Conservation (phyloP, 106 monocot genomes). For the Apostasia shenzhenica region DNA sequence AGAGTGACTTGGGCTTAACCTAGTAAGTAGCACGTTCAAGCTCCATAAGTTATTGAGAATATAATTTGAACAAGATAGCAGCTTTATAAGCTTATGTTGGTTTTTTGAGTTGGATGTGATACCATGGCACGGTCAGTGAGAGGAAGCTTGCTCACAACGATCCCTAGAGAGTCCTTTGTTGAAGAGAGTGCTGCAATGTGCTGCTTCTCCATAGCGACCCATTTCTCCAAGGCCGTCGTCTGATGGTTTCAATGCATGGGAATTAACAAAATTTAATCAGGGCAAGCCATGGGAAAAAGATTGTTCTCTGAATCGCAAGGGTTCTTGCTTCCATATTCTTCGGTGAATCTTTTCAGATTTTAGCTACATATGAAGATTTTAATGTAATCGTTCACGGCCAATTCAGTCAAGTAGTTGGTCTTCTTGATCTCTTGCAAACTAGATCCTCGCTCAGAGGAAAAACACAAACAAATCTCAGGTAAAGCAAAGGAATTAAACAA, state of each 20-base stretch:
- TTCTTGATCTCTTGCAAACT: too few species aligned
- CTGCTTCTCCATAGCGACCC: conserved; percentile 23
- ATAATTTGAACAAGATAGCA: neutral
- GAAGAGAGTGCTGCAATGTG: conserved; percentile 18
- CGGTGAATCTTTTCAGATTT: too few species aligned
- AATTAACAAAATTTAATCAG: too few species aligned
- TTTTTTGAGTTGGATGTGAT: neutral
- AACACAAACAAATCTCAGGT: too few species aligned
- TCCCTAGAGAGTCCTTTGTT: conserved; percentile 22
- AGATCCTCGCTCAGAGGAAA: too few species aligned
- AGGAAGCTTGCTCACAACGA: conserved; percentile 30
- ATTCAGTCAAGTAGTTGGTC: too few species aligned
- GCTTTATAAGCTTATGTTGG: too few species aligned
- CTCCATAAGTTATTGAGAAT: neutral
- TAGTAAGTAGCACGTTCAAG: conserved; percentile 6
- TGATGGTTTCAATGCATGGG: neutral
- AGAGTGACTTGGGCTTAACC: conserved; percentile 21
- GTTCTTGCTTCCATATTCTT: too few species aligned
- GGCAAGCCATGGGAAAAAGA: neutral
- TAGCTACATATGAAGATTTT: too few species aligned
- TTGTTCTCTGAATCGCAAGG: neutral
- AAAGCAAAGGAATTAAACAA: too few species aligned
- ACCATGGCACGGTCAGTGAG: conserved; percentile 40
- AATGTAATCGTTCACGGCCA: too few species aligned
- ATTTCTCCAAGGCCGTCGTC: conserved; percentile 35